Conservation (phyloP, 2,329 filamentous ascomycete genomes). For the Trichoderma simmonsii region DNA sequence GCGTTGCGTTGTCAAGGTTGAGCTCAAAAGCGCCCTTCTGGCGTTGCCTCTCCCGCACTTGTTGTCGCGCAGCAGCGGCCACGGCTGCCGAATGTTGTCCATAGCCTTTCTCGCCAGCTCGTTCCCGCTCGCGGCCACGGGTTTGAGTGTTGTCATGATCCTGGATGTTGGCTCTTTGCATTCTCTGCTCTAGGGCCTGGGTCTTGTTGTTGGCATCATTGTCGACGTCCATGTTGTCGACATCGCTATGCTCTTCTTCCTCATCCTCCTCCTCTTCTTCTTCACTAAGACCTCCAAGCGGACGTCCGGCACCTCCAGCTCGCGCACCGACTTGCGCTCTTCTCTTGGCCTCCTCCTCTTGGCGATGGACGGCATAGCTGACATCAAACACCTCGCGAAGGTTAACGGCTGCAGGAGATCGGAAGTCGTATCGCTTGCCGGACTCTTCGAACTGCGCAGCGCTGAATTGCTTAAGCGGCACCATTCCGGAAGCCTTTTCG, state of each 20-base stretch:
- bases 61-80: constrained; percentile 77
- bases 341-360: constrained; percentile 93
- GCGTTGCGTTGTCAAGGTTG: constrained; percentile 83
- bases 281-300: constrained; percentile 65
- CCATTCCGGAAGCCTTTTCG: constrained; percentile 54
- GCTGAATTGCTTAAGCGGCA: constrained; percentile 53
- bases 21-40: constrained; percentile 87
- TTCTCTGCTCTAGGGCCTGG: constrained; percentile 76
- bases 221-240: constrained; percentile 30
- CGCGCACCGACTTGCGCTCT: constrained; percentile 77
- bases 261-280: constrained; percentile 61
- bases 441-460: constrained; percentile 50
- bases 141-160: constrained; percentile 38
- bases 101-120: constrained; percentile 62
- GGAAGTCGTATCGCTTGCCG: constrained; percentile 81
- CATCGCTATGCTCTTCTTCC: constrained; percentile 68
- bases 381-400: constrained; percentile 97
- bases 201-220: constrained; percentile 45
- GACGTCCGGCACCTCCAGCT: constrained; percentile 60
- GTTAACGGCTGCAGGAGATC: constrained; percentile 91
- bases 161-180: constrained; percentile 76
- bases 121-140: constrained; percentile 35
- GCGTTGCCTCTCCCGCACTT: constrained; percentile 64
- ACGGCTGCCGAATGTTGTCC: constrained; percentile 85
- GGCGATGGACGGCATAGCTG: constrained; percentile 92